phyloP scores from a whole-genome alignment of 306 rosid species.

The Prunus fruticosa region DNA sequence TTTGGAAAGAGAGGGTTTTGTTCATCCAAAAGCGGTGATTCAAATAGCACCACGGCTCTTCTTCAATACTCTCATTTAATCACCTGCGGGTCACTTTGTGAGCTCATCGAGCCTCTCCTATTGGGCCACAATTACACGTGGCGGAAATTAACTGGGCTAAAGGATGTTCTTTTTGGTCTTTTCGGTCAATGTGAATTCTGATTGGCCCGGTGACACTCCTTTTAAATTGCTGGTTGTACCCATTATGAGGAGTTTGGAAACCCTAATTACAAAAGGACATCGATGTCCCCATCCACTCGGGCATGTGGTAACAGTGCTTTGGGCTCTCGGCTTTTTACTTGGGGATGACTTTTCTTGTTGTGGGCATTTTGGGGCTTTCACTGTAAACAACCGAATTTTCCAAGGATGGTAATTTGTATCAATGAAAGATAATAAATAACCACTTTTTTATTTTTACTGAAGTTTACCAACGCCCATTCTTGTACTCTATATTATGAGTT shows the following conservation, averaged over 20 bases:
- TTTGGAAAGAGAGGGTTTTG: conserved; percentile 81
- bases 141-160: accelerated
- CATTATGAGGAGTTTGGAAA: conserved; percentile 42
- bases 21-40: conserved; percentile 80
- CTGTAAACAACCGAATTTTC: not conserved
- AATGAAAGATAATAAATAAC: not conserved
- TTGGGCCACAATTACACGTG: conserved; percentile 38
- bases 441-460: not conserved
- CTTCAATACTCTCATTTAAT: not conserved
- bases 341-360: not conserved
- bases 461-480: not conserved
- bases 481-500: not conserved
- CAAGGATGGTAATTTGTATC: not conserved
- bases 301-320: conserved; percentile 3
- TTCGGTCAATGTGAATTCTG: not conserved
- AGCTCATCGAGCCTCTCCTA: not conserved
- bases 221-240: conserved; percentile 29
- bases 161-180: not conserved
- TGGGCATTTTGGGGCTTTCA: not conserved
- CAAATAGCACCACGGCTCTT: conserved; percentile 90
- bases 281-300: conserved; percentile 45
- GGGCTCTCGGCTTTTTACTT: not conserved
- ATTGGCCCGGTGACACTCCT: conserved; percentile 37
- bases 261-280: conserved; percentile 68
- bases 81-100: conserved; percentile 56